A percentile compares a stretch with the other conserved stretches of the same genome.
Conservation (phyloP, 2,329 filamentous ascomycete species). For the Clarireedia paspali region DNA sequence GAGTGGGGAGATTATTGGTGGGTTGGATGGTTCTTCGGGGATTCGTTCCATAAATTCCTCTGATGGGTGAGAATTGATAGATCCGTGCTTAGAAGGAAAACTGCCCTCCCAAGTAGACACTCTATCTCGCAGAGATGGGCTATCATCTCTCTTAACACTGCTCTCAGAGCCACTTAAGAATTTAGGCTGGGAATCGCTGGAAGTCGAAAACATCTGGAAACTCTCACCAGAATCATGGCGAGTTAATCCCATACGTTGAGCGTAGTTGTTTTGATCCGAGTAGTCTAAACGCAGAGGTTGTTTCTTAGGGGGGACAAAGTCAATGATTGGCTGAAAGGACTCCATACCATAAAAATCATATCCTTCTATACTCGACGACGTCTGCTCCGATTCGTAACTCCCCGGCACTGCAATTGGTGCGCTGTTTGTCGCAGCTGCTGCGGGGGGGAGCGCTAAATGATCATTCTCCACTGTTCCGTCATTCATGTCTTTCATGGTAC, state of each 20-base stretch:
- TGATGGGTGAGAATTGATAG: conserved; percentile 13
- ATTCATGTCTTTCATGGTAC: conserved; percentile 20
- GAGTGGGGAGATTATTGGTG: conserved; percentile 11
- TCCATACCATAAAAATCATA: conserved; percentile 61
- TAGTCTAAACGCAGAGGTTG: conserved; percentile 32
- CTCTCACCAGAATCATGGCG: conserved; percentile 53
- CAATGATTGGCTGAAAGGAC: conserved; percentile 42
- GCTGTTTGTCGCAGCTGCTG: conserved; percentile 19
- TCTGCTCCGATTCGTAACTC: conserved; percentile 13
- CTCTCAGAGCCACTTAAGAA: conserved; percentile 30
- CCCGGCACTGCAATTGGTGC: conserved; percentile 21
- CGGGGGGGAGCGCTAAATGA: conserved; percentile 22
- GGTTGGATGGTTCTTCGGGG: not conserved
- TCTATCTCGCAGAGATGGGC: conserved; percentile 17
- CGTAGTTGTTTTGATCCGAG: conserved; percentile 11
- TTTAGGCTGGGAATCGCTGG: conserved; percentile 38
- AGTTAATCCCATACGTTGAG: conserved; percentile 24
- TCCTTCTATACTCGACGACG: conserved; percentile 37
- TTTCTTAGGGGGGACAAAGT: conserved; percentile 41
- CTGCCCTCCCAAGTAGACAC: conserved; percentile 28
- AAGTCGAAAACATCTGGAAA: conserved; percentile 52
- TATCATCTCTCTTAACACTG: conserved; percentile 10
- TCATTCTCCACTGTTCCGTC: conserved; percentile 28
- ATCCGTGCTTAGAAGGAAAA: conserved; percentile 9
- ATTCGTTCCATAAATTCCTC: conserved; percentile 5